Evolutionary conservation across 139 green algal genomes (phyloP), one percentile per base, ranked within the genome.

Genomic region (Chlorokybus atmophyticus): DNA sequence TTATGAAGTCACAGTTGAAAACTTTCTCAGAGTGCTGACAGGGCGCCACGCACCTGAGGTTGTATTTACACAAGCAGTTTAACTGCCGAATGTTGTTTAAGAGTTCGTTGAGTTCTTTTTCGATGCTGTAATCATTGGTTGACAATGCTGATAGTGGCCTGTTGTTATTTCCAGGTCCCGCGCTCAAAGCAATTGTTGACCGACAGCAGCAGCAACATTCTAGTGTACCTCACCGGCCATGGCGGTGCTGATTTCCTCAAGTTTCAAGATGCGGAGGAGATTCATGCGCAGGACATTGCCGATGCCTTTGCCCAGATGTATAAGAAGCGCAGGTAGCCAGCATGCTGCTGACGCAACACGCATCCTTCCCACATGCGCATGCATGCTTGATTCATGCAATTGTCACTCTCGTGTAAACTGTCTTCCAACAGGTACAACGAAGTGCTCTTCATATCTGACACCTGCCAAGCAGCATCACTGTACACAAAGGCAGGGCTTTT

Each of bases 211-310:
- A 90, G 77, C 51, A 92, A 88, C 54, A 71, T 97, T 7, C 68
- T 97, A 54, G 64, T 95, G 27, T 80, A 70, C 40, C 29, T 80
- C 27, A 72, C 70, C 19, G 73, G 0, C 35, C 35, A 44, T 44
- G 35, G 35, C 35, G 90, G 90, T 8, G 82, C 95, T 38, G 79
- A 85, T 27, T 97, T 98, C 55, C 70, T 98, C 27, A 97, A 97
- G 66, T 94, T 98, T 52, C 88, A 95, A n/a, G 65, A 73, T 23
- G 42, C 50, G 42, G 40, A 52, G n/a, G 64, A 75, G 48, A 48
- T 77, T 8, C 50, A 62, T 53, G 82, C 40, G 3, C 19, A 63
- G 2, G 67, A 81, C 50, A 61, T 82, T 5, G 67, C 71, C 6
- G 68, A 81, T 53, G 73, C 74, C 19, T 19, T 85, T 4, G 51